Base-by-base conservation (phyloP, 345 rosid species). In the Arabis hirsuta region DNA sequence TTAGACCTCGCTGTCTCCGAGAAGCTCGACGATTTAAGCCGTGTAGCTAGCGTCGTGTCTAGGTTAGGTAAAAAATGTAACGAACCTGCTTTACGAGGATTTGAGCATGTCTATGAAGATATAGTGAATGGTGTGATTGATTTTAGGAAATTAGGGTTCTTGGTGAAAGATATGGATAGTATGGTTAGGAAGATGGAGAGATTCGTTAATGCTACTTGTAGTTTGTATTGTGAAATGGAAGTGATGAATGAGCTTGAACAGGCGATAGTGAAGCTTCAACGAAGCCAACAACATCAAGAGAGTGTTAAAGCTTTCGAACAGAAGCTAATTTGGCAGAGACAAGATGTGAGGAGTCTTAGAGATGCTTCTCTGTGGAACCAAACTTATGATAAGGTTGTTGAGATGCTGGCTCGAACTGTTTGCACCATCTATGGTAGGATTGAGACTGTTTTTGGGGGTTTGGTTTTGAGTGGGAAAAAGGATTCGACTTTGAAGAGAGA, bases 181-280 rank as follows among this genome's bases (percentile, higher is more conserved):
- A 91, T 94, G 98, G 77, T 89, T 78, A 86, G 73, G 88, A 91
- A 85, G 82, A 82, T 94, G 93, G 97, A 94, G 85, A 86, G 96
- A 85, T 82, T 88, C 29, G 91, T 85, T 12, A 81, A 65, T 76
- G 82, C 87, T 6, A 91, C 97, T 27, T 79, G 88, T 12, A 87
- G 80, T 85, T 79, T 94, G 83, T 94, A 87, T 67, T 69, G 83
- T 62, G 97, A 94, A 80, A 70, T 91, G 91, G 99, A 94, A 88
- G 97, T 89, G 13, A 71, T 94, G 82, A 87, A 69, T 66, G 99
- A 94, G 68, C 64, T 94, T 67, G 99, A 94, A 57, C 97, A 84
- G 65, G 90, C 89, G 1, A 76, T 90, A 1, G 72, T 84, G 87
- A 94, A 94, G 85, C 90, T 91, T 60, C 96, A 84, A 70, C 69